These are phyloP conservation scores for Ophioceras dolichostomum DNA, from an alignment of 2,329 filamentous ascomycete genomes.

Conservation along the genomic window DNA sequence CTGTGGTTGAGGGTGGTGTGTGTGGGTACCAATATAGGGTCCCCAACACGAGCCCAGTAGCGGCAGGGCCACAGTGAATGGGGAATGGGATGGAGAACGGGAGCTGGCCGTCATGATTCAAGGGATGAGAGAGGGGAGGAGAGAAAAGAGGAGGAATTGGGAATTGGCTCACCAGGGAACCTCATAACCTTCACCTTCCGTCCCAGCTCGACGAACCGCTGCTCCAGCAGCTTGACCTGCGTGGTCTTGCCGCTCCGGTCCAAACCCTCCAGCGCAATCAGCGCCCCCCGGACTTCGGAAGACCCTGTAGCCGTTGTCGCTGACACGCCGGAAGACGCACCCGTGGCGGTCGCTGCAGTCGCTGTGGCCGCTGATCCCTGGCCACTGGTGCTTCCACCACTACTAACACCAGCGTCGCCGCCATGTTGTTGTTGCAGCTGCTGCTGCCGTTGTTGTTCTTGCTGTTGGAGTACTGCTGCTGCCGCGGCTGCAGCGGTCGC, in stretches of 20 bases:
- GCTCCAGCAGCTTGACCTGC: constrained; percentile 61
- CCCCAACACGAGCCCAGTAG: too few relatives aligned
- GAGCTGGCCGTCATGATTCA: too few relatives aligned
- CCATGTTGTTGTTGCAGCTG: neutral
- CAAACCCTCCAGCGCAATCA: constrained; percentile 79
- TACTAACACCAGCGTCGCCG: neutral
- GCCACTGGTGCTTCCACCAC: too few relatives aligned
- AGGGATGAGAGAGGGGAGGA: neutral
- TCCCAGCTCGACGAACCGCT: constrained; percentile 36
- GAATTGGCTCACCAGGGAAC: constrained; percentile 46
- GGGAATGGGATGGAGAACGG: too few relatives aligned
- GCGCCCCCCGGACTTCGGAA: constrained; percentile 43
- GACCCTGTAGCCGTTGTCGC: constrained; percentile 1
- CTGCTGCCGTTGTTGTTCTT: neutral
- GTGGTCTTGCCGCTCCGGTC: constrained; percentile 89
- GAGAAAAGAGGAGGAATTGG: neutral
- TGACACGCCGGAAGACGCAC: constrained; percentile 3
- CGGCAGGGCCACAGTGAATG: too few relatives aligned
- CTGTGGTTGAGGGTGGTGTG: too few relatives aligned
- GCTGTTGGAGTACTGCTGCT: neutral
- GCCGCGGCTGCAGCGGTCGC: constrained; percentile 3
- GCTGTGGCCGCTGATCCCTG: neutral
- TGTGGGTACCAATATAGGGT: too few relatives aligned
- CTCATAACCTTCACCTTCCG: constrained; percentile 38
- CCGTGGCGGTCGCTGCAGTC: neutral